Conservation (phyloP, 148 eudicot genomes). For the Polygonum aviculare region DNA sequence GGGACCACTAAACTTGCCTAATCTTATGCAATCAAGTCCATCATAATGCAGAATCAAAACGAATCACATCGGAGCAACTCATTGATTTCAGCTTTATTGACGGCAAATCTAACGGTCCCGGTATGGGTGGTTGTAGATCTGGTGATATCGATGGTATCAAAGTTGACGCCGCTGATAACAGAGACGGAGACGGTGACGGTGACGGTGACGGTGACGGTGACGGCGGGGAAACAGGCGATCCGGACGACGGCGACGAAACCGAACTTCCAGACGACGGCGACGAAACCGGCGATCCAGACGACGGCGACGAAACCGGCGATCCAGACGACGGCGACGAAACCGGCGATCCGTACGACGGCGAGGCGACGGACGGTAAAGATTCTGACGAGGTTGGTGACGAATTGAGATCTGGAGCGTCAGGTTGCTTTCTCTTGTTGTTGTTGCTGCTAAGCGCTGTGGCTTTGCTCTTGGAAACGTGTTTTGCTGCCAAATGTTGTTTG, state of each 20-base stretch:
- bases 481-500: background rate
- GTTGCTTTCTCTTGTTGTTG: slow-evolving; percentile 13
- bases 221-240: too few relatives aligned
- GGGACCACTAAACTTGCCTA: background rate
- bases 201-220: too few relatives aligned
- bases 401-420: slow-evolving; percentile 2
- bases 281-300: background rate
- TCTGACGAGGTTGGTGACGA: background rate
- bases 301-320: background rate
- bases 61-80: background rate
- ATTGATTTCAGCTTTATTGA: background rate
- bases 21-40: background rate
- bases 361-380: background rate
- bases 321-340: background rate
- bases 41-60: background rate
- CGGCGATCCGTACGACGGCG: background rate
- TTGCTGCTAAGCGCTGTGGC: background rate
- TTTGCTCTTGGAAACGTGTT: background rate
- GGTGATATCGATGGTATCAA: too few relatives aligned
- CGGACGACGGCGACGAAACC: too few relatives aligned
- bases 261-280: too few relatives aligned
- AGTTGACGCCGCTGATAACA: too few relatives aligned
- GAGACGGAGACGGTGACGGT: too few relatives aligned
- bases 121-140: background rate
- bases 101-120: background rate